phyloP scores from a whole-genome alignment of 1,139 yeast genomes.

The Pichia sp. region DNA sequence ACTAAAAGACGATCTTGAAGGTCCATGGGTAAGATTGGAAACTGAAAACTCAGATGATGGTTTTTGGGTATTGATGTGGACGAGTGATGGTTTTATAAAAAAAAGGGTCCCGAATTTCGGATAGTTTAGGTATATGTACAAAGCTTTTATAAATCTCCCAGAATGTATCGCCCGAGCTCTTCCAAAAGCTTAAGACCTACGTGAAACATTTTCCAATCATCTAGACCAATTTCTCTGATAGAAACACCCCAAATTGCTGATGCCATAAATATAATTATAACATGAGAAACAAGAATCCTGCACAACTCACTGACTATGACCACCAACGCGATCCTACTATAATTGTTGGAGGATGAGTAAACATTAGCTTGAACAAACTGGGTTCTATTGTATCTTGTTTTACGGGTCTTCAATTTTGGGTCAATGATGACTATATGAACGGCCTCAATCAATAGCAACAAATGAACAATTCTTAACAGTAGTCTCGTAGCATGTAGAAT shows the following conservation, averaged over 20 bases:
- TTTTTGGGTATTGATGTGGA: conserved; percentile 31
- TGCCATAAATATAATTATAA: conserved; percentile 10
- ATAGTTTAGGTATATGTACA: not conserved
- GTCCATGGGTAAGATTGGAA: conserved; percentile 75
- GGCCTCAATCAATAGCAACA: conserved; percentile 24
- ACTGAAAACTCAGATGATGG: conserved; percentile 39
- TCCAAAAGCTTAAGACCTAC: conserved; percentile 14
- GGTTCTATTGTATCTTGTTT: not conserved
- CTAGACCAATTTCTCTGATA: conserved; percentile 14
- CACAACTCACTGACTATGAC: conserved; percentile 18
- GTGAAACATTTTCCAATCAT: conserved; percentile 21
- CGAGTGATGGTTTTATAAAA: conserved; percentile 48
- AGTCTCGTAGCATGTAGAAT: conserved; percentile 29
- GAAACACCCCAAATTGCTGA: conserved; percentile 14
- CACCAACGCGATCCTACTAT: conserved; percentile 20
- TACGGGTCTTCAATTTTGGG: not conserved
- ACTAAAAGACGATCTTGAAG: conserved; percentile 60
- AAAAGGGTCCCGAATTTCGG: conserved; percentile 30
- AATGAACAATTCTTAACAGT: conserved; percentile 23
- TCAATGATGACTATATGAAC: conserved; percentile 19
- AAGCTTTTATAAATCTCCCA: conserved; percentile 3
- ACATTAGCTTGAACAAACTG: no score
- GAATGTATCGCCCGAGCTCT: conserved; percentile 12
- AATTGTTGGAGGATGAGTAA: conserved; percentile 12
- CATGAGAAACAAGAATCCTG: conserved; percentile 14